These are phyloP conservation scores for Tolypocladium amazonense DNA, from an alignment of 2,329 filamentous ascomycete species.

Conservation along the genomic window DNA sequence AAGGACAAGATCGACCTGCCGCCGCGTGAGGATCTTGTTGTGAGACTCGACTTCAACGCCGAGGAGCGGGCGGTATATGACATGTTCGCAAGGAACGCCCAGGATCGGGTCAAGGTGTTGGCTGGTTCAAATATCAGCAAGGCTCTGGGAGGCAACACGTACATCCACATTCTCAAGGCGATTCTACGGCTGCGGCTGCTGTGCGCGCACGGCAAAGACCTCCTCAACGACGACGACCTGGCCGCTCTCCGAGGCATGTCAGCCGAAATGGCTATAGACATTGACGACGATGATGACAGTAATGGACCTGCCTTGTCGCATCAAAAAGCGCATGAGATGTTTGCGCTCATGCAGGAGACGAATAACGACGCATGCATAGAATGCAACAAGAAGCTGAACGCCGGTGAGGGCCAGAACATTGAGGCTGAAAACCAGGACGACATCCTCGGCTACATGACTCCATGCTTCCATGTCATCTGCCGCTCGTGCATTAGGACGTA, in stretches of 20 bases:
- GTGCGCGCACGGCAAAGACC: slow-evolving; percentile 87
- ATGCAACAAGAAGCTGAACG: slow-evolving; percentile 56
- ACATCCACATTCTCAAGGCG: slow-evolving; percentile 84
- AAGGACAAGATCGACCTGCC: slow-evolving; percentile 88
- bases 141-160: slow-evolving; percentile 72
- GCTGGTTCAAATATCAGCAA: slow-evolving; percentile 45
- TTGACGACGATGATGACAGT: slow-evolving; percentile 67
- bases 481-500: slow-evolving; percentile 56
- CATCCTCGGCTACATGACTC: slow-evolving; percentile 67
- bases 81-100: slow-evolving; percentile 71
- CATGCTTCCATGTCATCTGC: slow-evolving; percentile 82
- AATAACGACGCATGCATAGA: slow-evolving; percentile 62
- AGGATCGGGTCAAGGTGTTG: slow-evolving; percentile 70
- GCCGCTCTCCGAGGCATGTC: slow-evolving; percentile 70
- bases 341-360: slow-evolving; percentile 73
- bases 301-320: slow-evolving; percentile 48
- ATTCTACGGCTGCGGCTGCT: slow-evolving; percentile 84
- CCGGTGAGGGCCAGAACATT: slow-evolving; percentile 42
- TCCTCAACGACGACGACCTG: slow-evolving; percentile 76
- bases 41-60: slow-evolving; percentile 63
- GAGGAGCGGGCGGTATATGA: slow-evolving; percentile 73
- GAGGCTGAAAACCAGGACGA: slow-evolving; percentile 51
- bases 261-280: slow-evolving; percentile 76
- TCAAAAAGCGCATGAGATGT: slow-evolving; percentile 74
- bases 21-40: slow-evolving; percentile 58